Conservation (phyloP, 2,329 filamentous ascomycete genomes). For the Alternaria viburni region DNA sequence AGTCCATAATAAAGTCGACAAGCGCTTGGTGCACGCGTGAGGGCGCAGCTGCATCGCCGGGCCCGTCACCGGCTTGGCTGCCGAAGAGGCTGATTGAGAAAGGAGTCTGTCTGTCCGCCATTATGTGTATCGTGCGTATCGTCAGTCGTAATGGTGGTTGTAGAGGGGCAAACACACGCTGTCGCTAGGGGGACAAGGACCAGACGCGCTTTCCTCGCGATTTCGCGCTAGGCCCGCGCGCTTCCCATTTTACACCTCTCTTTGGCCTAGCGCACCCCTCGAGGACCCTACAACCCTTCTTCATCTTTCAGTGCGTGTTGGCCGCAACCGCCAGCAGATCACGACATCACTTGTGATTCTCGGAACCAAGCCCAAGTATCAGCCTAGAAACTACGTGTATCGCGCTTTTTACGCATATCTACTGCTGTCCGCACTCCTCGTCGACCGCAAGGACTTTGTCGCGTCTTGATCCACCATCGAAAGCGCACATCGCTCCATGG, state of each 20-base stretch:
- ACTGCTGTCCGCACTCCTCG: background rate
- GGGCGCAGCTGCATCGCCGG: constrained; percentile 39
- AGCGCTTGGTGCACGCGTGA: constrained; percentile 73
- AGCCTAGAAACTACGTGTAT: no score
- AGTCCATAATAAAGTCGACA: constrained; percentile 90
- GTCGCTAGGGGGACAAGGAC: constrained; percentile 28
- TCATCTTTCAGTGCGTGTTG: background rate
- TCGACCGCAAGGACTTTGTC: background rate
- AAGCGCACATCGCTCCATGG: no score
- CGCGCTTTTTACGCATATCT: background rate
- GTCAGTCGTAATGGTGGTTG: constrained; percentile 21
- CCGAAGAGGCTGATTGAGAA: constrained; percentile 84
- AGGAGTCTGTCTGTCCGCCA: constrained; percentile 77
- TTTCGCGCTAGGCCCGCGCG: constrained; percentile 14
- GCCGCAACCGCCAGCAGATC: background rate
- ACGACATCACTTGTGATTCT: background rate
- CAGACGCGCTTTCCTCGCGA: constrained; percentile 21
- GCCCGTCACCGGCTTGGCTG: constrained; percentile 45
- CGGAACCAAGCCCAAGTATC: no score
- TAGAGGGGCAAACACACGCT: constrained; percentile 20
- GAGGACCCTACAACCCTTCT: background rate
- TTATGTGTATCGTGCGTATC: constrained; percentile 19
- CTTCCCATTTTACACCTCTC: constrained; percentile 14
- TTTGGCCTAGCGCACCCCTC: constrained; percentile 9
- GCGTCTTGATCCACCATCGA: background rate